Evolutionary conservation across 805 yeast genomes (phyloP).

Genomic region (Blastobotrys mokoenaii): DNA sequence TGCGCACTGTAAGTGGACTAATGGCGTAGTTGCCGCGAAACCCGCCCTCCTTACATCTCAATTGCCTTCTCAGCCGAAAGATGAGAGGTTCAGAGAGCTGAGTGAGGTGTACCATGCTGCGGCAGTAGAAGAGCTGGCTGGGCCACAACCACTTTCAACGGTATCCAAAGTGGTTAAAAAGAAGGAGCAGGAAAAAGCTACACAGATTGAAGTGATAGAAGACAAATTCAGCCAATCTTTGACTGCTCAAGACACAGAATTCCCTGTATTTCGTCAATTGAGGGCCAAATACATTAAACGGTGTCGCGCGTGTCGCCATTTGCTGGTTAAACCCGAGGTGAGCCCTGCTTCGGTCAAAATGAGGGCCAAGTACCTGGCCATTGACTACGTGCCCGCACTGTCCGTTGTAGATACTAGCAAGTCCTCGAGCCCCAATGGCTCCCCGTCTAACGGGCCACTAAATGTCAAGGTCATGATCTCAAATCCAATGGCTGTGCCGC

Average conservation of each 20-base stretch:
- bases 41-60: not conserved
- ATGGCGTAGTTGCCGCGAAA: not conserved
- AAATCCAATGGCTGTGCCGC: constrained; percentile 13
- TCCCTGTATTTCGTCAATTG: constrained; percentile 23
- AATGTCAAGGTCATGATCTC: constrained; percentile 16
- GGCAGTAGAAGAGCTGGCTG: constrained; percentile 1
- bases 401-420: not conserved
- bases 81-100: not conserved
- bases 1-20: constrained; percentile 19
- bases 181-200: constrained; percentile 1
- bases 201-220: constrained; percentile 3
- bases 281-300: constrained; percentile 22
- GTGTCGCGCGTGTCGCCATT: constrained; percentile 28
- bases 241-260: not conserved
- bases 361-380: constrained; percentile 20
- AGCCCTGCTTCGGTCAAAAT: constrained; percentile 18
- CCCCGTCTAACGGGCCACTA: constrained; percentile 1
- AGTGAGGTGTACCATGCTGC: not conserved
- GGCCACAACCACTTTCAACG: not conserved
- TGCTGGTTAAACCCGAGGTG: constrained; percentile 27
- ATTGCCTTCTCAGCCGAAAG: not conserved
- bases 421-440: constrained; percentile 1
- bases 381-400: constrained; percentile 20
- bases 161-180: constrained; percentile 3
- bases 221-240: constrained; percentile 1